Conservation (phyloP, 768 basidiomycete genomes). For the Calocybe cyanea region DNA sequence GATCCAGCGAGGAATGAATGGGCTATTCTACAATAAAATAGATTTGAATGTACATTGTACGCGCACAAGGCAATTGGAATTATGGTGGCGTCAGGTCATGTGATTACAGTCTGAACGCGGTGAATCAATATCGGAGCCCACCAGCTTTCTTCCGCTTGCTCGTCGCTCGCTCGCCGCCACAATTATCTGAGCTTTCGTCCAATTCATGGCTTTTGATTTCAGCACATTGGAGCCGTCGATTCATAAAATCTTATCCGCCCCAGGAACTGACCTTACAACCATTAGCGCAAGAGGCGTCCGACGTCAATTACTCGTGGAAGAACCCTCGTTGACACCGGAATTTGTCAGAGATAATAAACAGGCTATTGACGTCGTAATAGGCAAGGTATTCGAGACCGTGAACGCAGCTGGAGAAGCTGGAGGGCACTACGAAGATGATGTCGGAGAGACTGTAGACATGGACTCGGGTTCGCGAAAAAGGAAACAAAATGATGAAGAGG, state of each 20-base stretch:
- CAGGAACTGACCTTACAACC: slow-evolving; percentile 70
- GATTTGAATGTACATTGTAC: slow-evolving; percentile 15
- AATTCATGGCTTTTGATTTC: slow-evolving; percentile 51
- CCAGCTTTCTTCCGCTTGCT: slow-evolving; percentile 4
- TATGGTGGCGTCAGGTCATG: slow-evolving; percentile 13
- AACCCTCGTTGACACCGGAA: slow-evolving; percentile 52
- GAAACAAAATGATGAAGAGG: slow-evolving; percentile 32
- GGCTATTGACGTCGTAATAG: slow-evolving; percentile 68
- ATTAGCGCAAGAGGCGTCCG: slow-evolving; percentile 90
- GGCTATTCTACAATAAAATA: slow-evolving; percentile 51
- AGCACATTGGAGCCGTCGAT: slow-evolving; percentile 57
- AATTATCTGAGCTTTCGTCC: slow-evolving; percentile 18
- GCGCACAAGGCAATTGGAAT: background rate
- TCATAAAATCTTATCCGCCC: slow-evolving; percentile 67
- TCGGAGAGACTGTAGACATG: slow-evolving; percentile 20
- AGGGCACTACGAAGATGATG: slow-evolving; percentile 28
- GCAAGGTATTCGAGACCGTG: slow-evolving; percentile 59
- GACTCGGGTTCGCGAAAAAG: slow-evolving; percentile 31
- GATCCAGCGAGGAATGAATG: slow-evolving; percentile 66
- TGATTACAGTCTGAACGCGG: slow-evolving; percentile 14
- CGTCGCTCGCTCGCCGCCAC: slow-evolving; percentile 1
- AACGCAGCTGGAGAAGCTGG: slow-evolving; percentile 34
- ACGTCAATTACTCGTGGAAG: slow-evolving; percentile 56
- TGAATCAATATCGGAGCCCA: background rate
- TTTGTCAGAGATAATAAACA: slow-evolving; percentile 63